These are phyloP conservation scores for Corylus heterophylla DNA, from an alignment of 306 rosid species.

Conservation along the genomic window DNA sequence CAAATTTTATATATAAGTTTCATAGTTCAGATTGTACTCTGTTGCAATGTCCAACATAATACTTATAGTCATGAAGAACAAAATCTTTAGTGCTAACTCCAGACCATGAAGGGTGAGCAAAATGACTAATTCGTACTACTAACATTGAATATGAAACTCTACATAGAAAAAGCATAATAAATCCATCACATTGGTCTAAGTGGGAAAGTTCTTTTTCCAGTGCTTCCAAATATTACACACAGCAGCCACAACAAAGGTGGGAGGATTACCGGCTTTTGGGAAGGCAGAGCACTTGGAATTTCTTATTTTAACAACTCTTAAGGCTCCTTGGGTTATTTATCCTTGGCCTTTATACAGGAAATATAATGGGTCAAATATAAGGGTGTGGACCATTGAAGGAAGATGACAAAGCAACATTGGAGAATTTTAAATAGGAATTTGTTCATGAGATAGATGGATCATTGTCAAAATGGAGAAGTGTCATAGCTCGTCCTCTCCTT, in stretches of 20 bases:
- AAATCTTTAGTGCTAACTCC: neutral
- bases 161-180: neutral
- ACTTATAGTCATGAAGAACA: neutral
- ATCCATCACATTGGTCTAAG: neutral
- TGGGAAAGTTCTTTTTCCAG: neutral
- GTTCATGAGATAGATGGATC: neutral
- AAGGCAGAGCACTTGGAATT: neutral
- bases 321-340: too few species aligned
- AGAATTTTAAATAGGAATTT: neutral
- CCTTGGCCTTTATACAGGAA: too few species aligned
- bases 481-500: neutral
- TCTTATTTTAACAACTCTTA: too few species aligned
- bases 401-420: neutral
- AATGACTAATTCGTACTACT: neutral
- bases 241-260: neutral
- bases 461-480: too few species aligned
- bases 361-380: too few species aligned
- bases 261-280: neutral
- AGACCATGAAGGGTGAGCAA: neutral
- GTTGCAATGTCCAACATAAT: neutral
- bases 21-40: neutral
- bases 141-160: neutral
- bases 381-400: too few species aligned
- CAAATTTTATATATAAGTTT: slow-evolving; percentile 2
- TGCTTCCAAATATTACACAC: neutral